phyloP scores from a whole-genome alignment of 2,329 filamentous ascomycete species.

The Pseudogymnoascus verrucosus region DNA sequence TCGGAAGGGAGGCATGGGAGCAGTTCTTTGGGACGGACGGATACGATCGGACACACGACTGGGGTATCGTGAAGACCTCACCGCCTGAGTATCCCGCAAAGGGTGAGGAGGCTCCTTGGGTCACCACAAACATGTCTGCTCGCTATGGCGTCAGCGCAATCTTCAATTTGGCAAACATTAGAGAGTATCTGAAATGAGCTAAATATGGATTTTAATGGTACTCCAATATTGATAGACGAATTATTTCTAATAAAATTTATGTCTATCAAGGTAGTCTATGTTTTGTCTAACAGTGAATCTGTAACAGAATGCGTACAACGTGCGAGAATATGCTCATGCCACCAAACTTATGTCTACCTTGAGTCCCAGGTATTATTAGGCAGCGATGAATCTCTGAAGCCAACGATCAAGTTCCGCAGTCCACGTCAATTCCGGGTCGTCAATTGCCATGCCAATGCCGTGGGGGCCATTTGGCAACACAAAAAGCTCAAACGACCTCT shows the following conservation, averaged over 20 bases:
- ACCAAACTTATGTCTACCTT: background rate
- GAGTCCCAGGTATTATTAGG: slow-evolving; percentile 10
- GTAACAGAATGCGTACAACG: background rate
- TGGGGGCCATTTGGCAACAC: slow-evolving; percentile 26
- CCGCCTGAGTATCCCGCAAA: slow-evolving; percentile 5
- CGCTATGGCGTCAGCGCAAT: slow-evolving; percentile 9
- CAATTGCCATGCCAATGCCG: slow-evolving; percentile 23
- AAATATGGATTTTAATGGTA: too few relatives aligned
- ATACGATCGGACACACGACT: background rate
- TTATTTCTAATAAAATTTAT: background rate
- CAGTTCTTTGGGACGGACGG: slow-evolving; percentile 8
- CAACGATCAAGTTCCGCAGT: slow-evolving; percentile 25
- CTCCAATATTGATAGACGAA: background rate
- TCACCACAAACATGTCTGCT: slow-evolving; percentile 7
- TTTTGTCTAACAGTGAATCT: background rate
- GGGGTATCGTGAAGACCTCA: background rate
- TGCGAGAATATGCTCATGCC: background rate
- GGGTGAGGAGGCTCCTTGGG: slow-evolving; percentile 10
- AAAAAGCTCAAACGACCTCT: slow-evolving; percentile 21
- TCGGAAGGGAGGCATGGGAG: slow-evolving; percentile 5
- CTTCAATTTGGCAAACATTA: slow-evolving; percentile 8
- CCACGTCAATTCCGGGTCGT: slow-evolving; percentile 21
- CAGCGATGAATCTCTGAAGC: slow-evolving; percentile 19
- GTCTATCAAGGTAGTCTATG: background rate
- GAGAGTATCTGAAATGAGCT: background rate